Conservation (phyloP, 2,329 filamentous ascomycete species). For the Aspergillus caelatus region DNA sequence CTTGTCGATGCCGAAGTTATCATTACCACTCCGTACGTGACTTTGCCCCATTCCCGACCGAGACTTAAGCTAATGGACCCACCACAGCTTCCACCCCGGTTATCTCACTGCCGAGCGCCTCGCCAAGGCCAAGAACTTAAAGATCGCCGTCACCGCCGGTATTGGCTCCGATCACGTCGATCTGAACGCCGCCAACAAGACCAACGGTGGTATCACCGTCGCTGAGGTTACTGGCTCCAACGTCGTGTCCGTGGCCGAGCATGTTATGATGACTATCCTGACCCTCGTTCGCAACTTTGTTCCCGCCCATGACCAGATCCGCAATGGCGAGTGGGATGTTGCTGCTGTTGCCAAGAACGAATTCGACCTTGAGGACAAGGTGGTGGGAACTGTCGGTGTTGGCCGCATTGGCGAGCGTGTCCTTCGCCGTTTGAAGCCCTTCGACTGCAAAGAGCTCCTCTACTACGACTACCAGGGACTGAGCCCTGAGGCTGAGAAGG, state of each 20-base stretch:
- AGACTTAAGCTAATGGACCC: neutral
- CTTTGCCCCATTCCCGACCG: neutral
- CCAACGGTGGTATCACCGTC: slow-evolving; percentile 95
- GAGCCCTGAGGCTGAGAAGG: slow-evolving; percentile 79
- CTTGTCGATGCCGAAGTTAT: slow-evolving; percentile 96
- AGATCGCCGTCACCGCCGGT: slow-evolving; percentile 94
- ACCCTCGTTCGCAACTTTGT: slow-evolving; percentile 97
- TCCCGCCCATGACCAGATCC: slow-evolving; percentile 92
- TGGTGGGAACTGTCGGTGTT: slow-evolving; percentile 95
- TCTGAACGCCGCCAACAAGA: slow-evolving; percentile 94
- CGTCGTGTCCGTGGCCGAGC: slow-evolving; percentile 97
- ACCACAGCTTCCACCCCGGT: slow-evolving; percentile 85
- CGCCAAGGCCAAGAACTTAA: slow-evolving; percentile 97
- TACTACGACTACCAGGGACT: slow-evolving; percentile 99
- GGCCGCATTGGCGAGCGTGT: slow-evolving; percentile 98
- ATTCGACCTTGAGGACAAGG: slow-evolving; percentile 96
- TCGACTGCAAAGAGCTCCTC: slow-evolving; percentile 98
- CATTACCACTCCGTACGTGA: slow-evolving; percentile 88
- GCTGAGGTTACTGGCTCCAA: slow-evolving; percentile 98
- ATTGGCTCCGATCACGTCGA: slow-evolving; percentile 99
- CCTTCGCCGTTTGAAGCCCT: slow-evolving; percentile 90
- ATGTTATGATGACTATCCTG: slow-evolving; percentile 99
- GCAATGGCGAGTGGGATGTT: slow-evolving; percentile 89
- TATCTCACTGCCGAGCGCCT: slow-evolving; percentile 97
- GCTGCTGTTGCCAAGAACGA: slow-evolving; percentile 97